Percentiles rank a stretch among this genome's conserved stretches.
phyloP scores from a whole-genome alignment of 129 eudicot species.

The Ambrosia trifida region DNA sequence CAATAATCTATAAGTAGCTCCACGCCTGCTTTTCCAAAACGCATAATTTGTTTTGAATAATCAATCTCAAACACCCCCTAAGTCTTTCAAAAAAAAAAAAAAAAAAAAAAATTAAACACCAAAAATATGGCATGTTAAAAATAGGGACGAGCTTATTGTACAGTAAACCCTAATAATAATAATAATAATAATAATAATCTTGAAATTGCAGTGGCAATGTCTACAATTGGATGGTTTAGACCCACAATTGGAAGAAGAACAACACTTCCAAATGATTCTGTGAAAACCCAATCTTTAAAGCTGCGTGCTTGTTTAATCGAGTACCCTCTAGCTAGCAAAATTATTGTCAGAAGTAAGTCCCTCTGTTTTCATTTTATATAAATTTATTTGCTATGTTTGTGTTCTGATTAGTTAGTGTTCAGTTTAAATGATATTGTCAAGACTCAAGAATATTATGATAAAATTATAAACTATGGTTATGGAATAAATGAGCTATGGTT shows the following conservation, averaged over 20 bases:
- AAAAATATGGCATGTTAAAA: too few relatives aligned
- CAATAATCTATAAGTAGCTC: too few relatives aligned
- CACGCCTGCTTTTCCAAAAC: too few relatives aligned
- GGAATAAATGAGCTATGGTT: background rate
- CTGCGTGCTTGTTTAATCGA: conserved; percentile 40
- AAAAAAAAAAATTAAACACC: too few relatives aligned
- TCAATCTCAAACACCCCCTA: too few relatives aligned
- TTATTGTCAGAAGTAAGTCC: conserved; percentile 68
- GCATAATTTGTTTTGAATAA: too few relatives aligned
- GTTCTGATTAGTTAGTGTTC: too few relatives aligned
- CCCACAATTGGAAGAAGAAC: conserved; percentile 24
- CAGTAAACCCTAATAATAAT: too few relatives aligned
- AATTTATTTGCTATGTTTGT: too few relatives aligned
- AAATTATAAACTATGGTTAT: background rate
- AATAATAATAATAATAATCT: background rate
- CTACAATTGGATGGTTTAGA: conserved; percentile 33
- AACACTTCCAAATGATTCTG: conserved; percentile 21
- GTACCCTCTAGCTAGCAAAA: conserved; percentile 71
- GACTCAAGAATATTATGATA: background rate
- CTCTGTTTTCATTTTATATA: conserved; percentile 9
- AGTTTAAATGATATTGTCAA: background rate
- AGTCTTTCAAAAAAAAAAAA: too few relatives aligned
- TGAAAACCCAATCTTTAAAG: conserved; percentile 17
- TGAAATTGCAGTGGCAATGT: conserved; percentile 9
- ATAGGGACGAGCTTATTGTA: too few relatives aligned